Base-by-base conservation (phyloP, 768 basidiomycete genomes). In the Phlebiopsis flavidoalba region DNA sequence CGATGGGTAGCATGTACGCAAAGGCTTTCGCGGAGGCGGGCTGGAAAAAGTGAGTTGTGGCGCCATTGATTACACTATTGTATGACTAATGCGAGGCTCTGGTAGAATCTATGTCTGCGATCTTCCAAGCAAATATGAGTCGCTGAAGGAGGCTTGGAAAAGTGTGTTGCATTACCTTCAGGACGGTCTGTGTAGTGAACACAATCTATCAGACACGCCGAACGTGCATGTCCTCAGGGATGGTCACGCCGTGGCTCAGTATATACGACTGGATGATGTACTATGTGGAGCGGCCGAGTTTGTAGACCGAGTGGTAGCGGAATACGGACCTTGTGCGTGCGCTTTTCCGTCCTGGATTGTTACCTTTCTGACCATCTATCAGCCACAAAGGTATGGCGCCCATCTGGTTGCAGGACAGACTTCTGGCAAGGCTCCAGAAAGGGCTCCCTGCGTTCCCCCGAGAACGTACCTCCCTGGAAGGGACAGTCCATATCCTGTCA, bases 1-100 rank as follows among this genome's bases (percentile, higher is more conserved):
- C 91, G 53, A 98, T 98, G 96, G 96, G 96, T 1, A 79, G 77
- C 69, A 93, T 98, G 94, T 98, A 98, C 71, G 93, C 94, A 0
- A 81, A 79, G 17, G 71, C 77, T n/a, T 78, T 99, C 24, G 83
- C 86, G 11, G 77, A 79, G 6, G 94, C 88, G 10, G 95, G 96
- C 1, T 94, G 93, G 87, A 83, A 86, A 73, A 89, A 85, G 95
- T 94, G 63, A 61, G 79, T n/a, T 57, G 5, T 52, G 35, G 21
- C 35, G 26, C 22, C 56, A 69, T 63, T 22, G n/a, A 37, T 8
- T 17, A 7, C 8, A 7, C 22, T 2, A 26, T 11, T 22, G n/a
- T 21, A 31, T 52, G 57, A 35, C 49, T 24, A 64, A 56, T n/a
- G n/a, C n/a, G 35, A 14, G 8, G 21, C 3, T 57, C 37, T 26